Percentiles rank a stretch among this genome's conserved stretches.
phyloP scores from a whole-genome alignment of 768 basidiomycete genomes.

The Xerocomus brunneocitrinus region DNA sequence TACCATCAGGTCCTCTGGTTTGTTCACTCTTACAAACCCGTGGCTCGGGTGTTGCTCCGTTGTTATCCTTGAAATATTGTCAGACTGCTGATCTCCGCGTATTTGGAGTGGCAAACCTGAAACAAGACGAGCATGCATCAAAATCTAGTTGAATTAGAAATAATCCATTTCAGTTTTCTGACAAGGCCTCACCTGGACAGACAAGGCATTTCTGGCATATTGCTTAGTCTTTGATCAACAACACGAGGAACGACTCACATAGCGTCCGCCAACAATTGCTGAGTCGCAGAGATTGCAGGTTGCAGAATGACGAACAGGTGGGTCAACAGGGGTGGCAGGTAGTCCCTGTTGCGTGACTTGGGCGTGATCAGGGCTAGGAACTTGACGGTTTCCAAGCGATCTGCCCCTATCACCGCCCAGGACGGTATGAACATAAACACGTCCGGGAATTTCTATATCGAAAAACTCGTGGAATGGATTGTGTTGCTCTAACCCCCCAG shows the following conservation, averaged over 20 bases:
- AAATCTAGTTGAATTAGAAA: slow-evolving; percentile 45
- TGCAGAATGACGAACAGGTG: slow-evolving; percentile 52
- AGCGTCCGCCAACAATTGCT: slow-evolving; percentile 63
- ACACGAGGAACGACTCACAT: slow-evolving; percentile 42
- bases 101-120: slow-evolving; percentile 39
- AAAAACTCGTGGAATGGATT: slow-evolving; percentile 69
- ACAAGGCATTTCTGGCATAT: slow-evolving; percentile 65
- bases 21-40: slow-evolving; percentile 60
- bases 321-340: neutral
- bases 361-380: neutral
- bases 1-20: slow-evolving; percentile 55
- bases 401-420: slow-evolving; percentile 30
- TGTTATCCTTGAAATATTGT: slow-evolving; percentile 46
- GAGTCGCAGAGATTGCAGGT: slow-evolving; percentile 77
- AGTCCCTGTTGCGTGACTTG: neutral
- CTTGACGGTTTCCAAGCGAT: slow-evolving; percentile 16
- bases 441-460: slow-evolving; percentile 60
- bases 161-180: neutral
- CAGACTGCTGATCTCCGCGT: neutral
- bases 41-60: slow-evolving; percentile 73
- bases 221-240: slow-evolving; percentile 1
- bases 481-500: slow-evolving; percentile 48
- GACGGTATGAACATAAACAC: slow-evolving; percentile 61
- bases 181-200: slow-evolving; percentile 47
- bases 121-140: slow-evolving; percentile 71